These are phyloP conservation scores for Rhizopus stolonifer DNA, from an alignment of 371 early-diverging fungal genomes.

Conservation along the genomic window DNA sequence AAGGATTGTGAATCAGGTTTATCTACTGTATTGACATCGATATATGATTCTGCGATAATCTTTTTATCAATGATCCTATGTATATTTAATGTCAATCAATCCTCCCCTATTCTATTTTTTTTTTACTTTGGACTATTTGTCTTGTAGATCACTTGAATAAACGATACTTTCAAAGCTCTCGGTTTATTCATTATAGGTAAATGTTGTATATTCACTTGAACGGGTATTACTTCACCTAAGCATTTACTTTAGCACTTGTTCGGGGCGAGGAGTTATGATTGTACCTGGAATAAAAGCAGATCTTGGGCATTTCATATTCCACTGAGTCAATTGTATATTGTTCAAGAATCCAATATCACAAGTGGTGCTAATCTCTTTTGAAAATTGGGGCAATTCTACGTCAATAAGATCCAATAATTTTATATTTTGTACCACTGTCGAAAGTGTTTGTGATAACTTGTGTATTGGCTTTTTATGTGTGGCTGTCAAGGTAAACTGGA, in stretches of 20 bases:
- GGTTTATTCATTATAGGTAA: conserved; percentile 18
- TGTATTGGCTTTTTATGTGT: conserved; percentile 18
- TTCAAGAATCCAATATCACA: conserved; percentile 15
- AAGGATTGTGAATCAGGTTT: neutral
- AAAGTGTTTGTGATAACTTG: conserved; percentile 8
- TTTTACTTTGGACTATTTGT: conserved; percentile 19
- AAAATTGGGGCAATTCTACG: conserved; percentile 3
- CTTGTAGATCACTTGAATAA: conserved; percentile 12
- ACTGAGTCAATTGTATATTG: conserved; percentile 9
- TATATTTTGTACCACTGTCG: conserved; percentile 1
- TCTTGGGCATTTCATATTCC: conserved; percentile 6
- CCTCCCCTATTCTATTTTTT: neutral
- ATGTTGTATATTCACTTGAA: conserved; percentile 12
- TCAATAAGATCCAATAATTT: conserved; percentile 13
- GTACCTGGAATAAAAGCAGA: conserved; percentile 17
- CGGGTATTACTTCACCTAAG: conserved; percentile 9
- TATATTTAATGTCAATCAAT: too few species aligned
- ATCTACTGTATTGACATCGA: conserved; percentile 11
- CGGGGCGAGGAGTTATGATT: neutral
- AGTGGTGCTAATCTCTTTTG: neutral
- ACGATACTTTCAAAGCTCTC: conserved; percentile 9
- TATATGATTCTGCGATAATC: neutral
- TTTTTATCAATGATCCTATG: conserved; percentile 13
- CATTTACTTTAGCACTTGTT: neutral
- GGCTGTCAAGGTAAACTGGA: conserved; percentile 16